Conservation (phyloP, 2,329 filamentous ascomycete species). For the Cladosporium sp. region DNA sequence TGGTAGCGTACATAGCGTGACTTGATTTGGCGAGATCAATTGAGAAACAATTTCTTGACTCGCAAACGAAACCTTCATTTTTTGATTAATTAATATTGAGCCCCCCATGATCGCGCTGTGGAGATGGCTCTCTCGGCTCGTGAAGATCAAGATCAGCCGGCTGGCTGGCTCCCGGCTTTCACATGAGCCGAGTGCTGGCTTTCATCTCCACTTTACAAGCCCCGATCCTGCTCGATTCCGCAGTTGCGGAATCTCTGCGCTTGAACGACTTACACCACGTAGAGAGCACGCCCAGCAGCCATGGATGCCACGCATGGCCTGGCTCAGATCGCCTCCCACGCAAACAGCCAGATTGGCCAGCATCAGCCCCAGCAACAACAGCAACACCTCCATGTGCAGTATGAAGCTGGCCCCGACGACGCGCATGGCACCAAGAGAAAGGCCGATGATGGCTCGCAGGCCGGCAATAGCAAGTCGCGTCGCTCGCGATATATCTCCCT, state of each 20-base stretch:
- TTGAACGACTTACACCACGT: neutral
- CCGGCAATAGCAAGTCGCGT: conserved; percentile 46
- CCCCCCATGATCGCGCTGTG: neutral
- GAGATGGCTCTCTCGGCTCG: neutral
- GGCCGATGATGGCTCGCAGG: conserved; percentile 37
- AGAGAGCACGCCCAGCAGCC: neutral
- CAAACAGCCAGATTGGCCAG: conserved; percentile 12
- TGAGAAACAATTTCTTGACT: neutral
- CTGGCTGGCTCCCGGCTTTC: neutral
- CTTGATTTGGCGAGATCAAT: neutral
- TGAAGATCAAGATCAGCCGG: neutral
- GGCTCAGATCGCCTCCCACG: conserved; percentile 17
- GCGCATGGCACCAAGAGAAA: conserved; percentile 37
- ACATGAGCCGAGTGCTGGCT: neutral
- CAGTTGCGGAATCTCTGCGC: conserved; percentile 1
- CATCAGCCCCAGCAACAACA: conserved; percentile 4
- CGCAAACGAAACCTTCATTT: neutral
- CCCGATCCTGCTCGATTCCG: neutral
- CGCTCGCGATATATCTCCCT: conserved; percentile 65
- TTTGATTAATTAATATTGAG: neutral
- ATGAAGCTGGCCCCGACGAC: conserved; percentile 11
- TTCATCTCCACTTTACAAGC: neutral
- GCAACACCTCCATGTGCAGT: conserved; percentile 9
- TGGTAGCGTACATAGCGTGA: conserved; percentile 2
- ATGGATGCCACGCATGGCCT: conserved; percentile 18